Conservation (phyloP, 768 basidiomycete species). For the Cystobasidium ongulense region DNA sequence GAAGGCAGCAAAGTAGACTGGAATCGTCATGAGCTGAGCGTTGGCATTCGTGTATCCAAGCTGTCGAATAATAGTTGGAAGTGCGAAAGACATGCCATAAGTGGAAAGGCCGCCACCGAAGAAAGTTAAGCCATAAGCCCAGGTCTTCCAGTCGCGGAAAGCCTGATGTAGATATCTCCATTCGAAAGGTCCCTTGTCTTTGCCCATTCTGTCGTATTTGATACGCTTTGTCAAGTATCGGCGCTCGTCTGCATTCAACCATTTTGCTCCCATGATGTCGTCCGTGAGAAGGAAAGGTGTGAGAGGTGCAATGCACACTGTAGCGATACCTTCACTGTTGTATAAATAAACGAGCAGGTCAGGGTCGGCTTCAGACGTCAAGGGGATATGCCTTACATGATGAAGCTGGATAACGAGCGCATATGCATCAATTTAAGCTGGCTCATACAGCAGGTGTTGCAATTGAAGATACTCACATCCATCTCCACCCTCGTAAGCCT, state of each 20-base stretch:
- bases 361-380: background rate
- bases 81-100: background rate
- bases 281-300: constrained; percentile 11
- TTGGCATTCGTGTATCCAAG: constrained; percentile 3
- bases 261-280: background rate
- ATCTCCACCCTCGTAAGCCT: background rate
- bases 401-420: background rate
- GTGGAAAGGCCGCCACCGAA: background rate
- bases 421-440: background rate
- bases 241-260: background rate
- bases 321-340: constrained; percentile 8
- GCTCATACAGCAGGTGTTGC: background rate
- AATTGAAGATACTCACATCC: background rate
- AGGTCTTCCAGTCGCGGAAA: constrained; percentile 5
- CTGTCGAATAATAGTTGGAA: constrained; percentile 12
- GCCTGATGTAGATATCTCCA: background rate
- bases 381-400: background rate
- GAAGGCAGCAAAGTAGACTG: background rate
- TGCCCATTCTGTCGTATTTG: background rate
- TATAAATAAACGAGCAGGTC: background rate
- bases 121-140: background rate
- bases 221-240: background rate
- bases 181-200: background rate
- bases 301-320: background rate
- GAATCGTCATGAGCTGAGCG: constrained; percentile 16